Evolutionary conservation across 2,329 filamentous ascomycete species (phyloP).

Genomic region (Sporothrix pseudoabietina): DNA sequence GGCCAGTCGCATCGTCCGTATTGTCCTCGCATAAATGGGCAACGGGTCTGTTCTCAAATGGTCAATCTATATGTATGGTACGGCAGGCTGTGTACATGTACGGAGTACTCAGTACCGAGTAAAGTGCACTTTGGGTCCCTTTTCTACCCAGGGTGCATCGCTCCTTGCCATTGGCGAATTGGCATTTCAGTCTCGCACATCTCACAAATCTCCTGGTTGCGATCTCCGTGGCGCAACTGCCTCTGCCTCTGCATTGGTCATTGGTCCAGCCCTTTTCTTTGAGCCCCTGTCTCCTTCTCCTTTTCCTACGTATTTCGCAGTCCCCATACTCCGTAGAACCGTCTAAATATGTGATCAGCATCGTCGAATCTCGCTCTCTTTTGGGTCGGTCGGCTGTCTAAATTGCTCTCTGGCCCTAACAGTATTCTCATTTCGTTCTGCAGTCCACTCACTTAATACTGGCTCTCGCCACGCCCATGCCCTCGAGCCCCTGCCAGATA

Average conservation of each 20-base stretch:
- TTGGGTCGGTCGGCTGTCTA: background rate
- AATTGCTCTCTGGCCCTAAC: background rate
- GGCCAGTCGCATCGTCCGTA: background rate
- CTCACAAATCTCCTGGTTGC: background rate
- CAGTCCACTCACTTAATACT: constrained; percentile 16
- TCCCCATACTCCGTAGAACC: background rate
- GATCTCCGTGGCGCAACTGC: constrained; percentile 3
- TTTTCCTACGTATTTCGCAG: background rate
- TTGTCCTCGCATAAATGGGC: too few species aligned
- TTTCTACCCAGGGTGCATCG: background rate
- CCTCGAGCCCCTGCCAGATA: background rate
- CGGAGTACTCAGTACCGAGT: background rate
- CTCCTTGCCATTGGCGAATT: constrained; percentile 2
- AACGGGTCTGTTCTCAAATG: constrained; percentile 1
- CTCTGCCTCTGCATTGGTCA: background rate
- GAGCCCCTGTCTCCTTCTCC: background rate
- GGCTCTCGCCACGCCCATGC: constrained; percentile 15
- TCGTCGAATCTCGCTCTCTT: constrained; percentile 15
- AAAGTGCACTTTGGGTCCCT: background rate
- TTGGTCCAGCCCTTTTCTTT: background rate
- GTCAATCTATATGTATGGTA: background rate
- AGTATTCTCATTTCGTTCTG: constrained; percentile 15
- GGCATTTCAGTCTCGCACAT: background rate
- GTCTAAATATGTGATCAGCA: constrained; percentile 5
- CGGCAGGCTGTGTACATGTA: background rate